Base-by-base conservation (phyloP, 768 basidiomycete genomes). In the Cyclocybe aegerita region DNA sequence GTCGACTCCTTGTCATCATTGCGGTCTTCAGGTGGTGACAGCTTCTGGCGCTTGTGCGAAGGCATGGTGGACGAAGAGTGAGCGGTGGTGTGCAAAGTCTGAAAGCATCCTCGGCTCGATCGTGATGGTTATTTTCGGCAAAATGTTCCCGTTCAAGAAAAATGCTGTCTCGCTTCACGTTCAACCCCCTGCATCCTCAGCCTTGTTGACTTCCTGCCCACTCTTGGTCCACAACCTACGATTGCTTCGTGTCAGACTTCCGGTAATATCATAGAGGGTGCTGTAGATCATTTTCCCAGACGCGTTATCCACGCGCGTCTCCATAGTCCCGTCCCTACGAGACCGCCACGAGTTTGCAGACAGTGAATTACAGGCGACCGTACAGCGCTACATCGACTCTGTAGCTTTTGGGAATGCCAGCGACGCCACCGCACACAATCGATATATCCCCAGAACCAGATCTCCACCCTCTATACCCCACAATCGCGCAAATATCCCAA, bases 371-470 rank as follows among this genome's bases (percentile, higher is more conserved):
- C 23, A 23, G 23, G 23, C 23, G 23, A 23, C 23, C 23, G 3
- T 23, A 23, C 23, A 23, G 23, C 23, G 23, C 23, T 23, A 23
- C 23, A 23, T 23, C 23, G 23, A 23, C 23, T 23, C 23, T 17
- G n/a, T 6, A 55, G 32, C 37, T 36, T 46, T 41, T 5, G 45
- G 50, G 52, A 53, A 60, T 58, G 58, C 57, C 52, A 42, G 32
- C 54, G 37, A 50, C 56, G 33, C 46, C 55, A 65, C 41, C 59
- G 72, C 46, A 60, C 53, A 32, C 54, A 64, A 52, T 83, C 57
- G 82, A 90, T 67, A 67, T 90, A 29, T 75, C 78, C 23, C 87
- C 83, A 49, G 87, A 86, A 65, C 90, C 89, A 54, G 91, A 93
- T 68, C 72, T 93, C 45, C 80, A 86, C 62, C 91, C 91, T 39